Base-by-base conservation (phyloP, 768 basidiomycete species). In the Mrakia frigida region DNA sequence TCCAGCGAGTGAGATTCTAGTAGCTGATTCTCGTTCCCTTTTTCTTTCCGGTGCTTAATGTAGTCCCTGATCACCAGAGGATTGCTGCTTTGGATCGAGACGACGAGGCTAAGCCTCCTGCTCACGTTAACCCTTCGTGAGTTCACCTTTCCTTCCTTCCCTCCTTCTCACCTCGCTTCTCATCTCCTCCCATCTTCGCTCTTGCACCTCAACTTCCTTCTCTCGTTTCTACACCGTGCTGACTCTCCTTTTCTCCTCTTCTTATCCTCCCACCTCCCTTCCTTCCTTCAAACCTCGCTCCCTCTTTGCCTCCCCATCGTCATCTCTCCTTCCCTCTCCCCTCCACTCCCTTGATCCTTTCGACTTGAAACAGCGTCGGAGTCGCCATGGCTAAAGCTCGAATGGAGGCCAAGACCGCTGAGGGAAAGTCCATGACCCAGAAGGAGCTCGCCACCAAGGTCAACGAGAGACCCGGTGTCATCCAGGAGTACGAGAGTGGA, bases 31-130 rank as follows among this genome's bases (percentile, higher is more conserved):
- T 28, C 69, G 59, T 25, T 33, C 11, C 35, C 35, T 56, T 31
- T 59, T 0, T 23, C 13, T 73, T 33, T 53, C 31, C 35, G 53
- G 14, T 35, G 6, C 10, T 37, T 72, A 21, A 2, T 72, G 56
- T 76, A 94, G 93, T 92, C 50, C 92, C 92, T 79, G 94, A 98
- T 84, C 93, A 96, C 85, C 92, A 94, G 82, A 89, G 89, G 74
- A 94, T 95, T 82, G 94, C 92, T 35, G 95, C 95, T 82, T 90
- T 98, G 60, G 94, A 95, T 84, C 89, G 92, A 61, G 93, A 97
- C 80, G 95, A 98, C 83, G 94, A 96, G 81, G 94, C 96, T 33
- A 93, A 94, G 13, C 94, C 94, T 10, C 95, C 95, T 67, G 80
- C 91, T 73, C 96, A 93, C 85, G 85, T 98, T 79, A 81, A 81